Conservation (phyloP, 2,329 filamentous ascomycete species). For the Colletotrichum tropicale region DNA sequence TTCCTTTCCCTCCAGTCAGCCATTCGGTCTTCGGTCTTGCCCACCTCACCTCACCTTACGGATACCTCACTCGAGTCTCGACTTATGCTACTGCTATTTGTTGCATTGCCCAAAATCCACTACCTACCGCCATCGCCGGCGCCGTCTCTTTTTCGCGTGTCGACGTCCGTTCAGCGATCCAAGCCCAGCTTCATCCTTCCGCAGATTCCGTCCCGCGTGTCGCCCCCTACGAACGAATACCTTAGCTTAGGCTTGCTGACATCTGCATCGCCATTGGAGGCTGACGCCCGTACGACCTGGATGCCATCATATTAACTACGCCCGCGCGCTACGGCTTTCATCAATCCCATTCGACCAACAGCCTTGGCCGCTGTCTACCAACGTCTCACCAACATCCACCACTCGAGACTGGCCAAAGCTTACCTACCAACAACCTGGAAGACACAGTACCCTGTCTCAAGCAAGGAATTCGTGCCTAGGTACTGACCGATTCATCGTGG, state of each 20-base stretch:
- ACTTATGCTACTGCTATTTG: neutral
- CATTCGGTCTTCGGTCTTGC: neutral
- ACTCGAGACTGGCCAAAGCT: neutral
- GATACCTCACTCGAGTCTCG: neutral
- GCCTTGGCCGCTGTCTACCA: neutral
- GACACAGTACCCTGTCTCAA: neutral
- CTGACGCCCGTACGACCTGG: neutral
- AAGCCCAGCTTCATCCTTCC: neutral
- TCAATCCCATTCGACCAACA: neutral
- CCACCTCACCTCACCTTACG: neutral
- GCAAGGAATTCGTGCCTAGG: neutral
- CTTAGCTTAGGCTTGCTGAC: neutral
- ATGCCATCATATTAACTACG: neutral
- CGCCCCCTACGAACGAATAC: neutral
- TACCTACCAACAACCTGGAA: neutral
- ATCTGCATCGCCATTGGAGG: neutral
- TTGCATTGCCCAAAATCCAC: neutral
- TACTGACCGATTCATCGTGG: constrained; percentile 7
- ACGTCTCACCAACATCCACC: neutral
- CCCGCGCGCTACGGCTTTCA: neutral
- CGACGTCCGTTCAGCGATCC: neutral
- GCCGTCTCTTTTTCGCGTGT: neutral
- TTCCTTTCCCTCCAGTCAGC: constrained; percentile 2
- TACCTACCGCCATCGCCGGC: neutral
- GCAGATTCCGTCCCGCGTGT: neutral